Conservation (phyloP, 1,139 yeast species). For the Nakaseomyces nivariensis region DNA sequence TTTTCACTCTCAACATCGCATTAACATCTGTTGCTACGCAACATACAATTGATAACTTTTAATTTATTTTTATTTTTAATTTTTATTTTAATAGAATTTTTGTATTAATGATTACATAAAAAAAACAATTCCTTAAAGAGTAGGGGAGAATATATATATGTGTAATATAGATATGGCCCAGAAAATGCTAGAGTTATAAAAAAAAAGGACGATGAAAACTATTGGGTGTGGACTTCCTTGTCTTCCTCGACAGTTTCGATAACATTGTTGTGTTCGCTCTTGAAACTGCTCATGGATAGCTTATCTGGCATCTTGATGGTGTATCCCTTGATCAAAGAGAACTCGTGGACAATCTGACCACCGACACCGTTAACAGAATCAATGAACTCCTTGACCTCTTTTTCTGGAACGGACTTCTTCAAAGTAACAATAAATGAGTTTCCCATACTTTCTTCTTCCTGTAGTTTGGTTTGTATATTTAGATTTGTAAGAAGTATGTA, state of each 20-base stretch:
- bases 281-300: slow-evolving; percentile 16
- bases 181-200: not conserved
- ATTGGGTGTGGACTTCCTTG: slow-evolving; percentile 15
- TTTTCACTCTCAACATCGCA: no score
- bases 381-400: slow-evolving; percentile 17
- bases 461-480: no score
- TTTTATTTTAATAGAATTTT: no score
- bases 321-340: slow-evolving; percentile 58
- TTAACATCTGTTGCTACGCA: no score
- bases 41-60: no score
- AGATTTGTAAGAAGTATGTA: no score
- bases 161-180: not conserved
- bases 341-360: slow-evolving; percentile 56
- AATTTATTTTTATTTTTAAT: no score
- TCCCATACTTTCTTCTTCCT: slow-evolving; percentile 8
- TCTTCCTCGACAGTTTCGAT: slow-evolving; percentile 23
- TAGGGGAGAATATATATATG: no score
- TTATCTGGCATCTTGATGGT: slow-evolving; percentile 26
- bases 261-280: slow-evolving; percentile 14
- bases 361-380: slow-evolving; percentile 37
- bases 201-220: no score
- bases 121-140: no score
- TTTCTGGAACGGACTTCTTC: slow-evolving; percentile 20
- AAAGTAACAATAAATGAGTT: slow-evolving; percentile 23
- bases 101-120: no score